Percentiles rank a stretch among this genome's conserved stretches.
These are phyloP conservation scores for Decorospora gaudefroyi DNA, from an alignment of 2,329 filamentous ascomycete genomes.

Conservation along the genomic window DNA sequence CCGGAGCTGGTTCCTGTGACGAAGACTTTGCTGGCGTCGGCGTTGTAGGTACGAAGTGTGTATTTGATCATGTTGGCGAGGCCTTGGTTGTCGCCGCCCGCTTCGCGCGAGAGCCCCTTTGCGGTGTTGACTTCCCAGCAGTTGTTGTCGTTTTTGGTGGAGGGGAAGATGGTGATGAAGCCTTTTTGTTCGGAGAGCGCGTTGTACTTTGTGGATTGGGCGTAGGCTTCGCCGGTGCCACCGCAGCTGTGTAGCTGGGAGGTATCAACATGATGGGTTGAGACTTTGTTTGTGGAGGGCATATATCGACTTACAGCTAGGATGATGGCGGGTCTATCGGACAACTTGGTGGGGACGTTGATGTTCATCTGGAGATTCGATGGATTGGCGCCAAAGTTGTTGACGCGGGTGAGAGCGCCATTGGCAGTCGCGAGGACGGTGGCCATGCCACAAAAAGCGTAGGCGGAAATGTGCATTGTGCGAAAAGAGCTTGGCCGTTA, in stretches of 20 bases:
- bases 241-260: conserved; percentile 35
- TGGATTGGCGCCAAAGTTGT: conserved; percentile 50
- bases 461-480: conserved; percentile 15
- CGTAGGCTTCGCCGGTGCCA: conserved; percentile 47
- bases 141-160: conserved; percentile 53
- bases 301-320: conserved; percentile 57
- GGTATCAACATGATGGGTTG: neutral
- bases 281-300: neutral
- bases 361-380: conserved; percentile 60
- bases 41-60: conserved; percentile 57
- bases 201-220: conserved; percentile 21
- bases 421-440: conserved; percentile 13
- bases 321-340: conserved; percentile 56
- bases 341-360: conserved; percentile 51
- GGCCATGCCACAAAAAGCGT: conserved; percentile 7
- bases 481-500: too few relatives aligned
- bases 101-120: conserved; percentile 59
- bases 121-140: conserved; percentile 65
- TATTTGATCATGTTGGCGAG: conserved; percentile 65
- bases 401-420: conserved; percentile 42
- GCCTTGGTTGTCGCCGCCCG: conserved; percentile 59
- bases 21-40: conserved; percentile 56
- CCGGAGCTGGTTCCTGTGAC: conserved; percentile 35
- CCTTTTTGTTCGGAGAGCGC: conserved; percentile 58
- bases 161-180: conserved; percentile 64